phyloP scores from a whole-genome alignment of 2,329 filamentous ascomycete genomes.

The Colletotrichum sp. region DNA sequence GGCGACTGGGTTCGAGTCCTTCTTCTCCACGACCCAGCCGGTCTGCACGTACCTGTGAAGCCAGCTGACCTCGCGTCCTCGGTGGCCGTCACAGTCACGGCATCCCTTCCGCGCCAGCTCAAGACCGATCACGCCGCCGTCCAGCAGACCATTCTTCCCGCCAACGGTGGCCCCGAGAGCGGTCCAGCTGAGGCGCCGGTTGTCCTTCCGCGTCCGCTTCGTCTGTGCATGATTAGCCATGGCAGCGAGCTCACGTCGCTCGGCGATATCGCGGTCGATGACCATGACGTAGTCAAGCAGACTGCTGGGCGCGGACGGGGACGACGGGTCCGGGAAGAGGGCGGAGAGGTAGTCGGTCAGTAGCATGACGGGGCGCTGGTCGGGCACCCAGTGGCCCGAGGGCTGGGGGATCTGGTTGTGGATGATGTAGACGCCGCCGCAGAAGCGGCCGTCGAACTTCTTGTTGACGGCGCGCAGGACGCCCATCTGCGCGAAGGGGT shows the following conservation, averaged over 20 bases:
- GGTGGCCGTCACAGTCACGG: conserved; percentile 35
- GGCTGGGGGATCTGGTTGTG: conserved; percentile 21
- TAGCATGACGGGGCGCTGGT: conserved; percentile 20
- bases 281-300: conserved; percentile 37
- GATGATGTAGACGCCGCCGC: conserved; percentile 44
- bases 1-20: background rate
- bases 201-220: conserved; percentile 25
- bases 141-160: conserved; percentile 32
- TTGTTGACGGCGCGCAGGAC: conserved; percentile 39
- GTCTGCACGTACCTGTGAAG: conserved; percentile 26
- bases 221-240: conserved; percentile 36
- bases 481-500: conserved; percentile 44
- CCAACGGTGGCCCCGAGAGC: conserved; percentile 38
- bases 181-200: conserved; percentile 45
- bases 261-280: conserved; percentile 44
- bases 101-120: conserved; percentile 38
- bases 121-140: conserved; percentile 37
- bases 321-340: conserved; percentile 35
- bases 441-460: conserved; percentile 40
- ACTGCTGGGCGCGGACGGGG: conserved; percentile 22
- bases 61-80: conserved; percentile 36
- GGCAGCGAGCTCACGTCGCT: conserved; percentile 46
- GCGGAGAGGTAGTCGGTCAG: conserved; percentile 41
- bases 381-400: background rate
- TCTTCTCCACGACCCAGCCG: conserved; percentile 16